phyloP scores from a whole-genome alignment of 441 rosid species.

The Eruca vesicaria region DNA sequence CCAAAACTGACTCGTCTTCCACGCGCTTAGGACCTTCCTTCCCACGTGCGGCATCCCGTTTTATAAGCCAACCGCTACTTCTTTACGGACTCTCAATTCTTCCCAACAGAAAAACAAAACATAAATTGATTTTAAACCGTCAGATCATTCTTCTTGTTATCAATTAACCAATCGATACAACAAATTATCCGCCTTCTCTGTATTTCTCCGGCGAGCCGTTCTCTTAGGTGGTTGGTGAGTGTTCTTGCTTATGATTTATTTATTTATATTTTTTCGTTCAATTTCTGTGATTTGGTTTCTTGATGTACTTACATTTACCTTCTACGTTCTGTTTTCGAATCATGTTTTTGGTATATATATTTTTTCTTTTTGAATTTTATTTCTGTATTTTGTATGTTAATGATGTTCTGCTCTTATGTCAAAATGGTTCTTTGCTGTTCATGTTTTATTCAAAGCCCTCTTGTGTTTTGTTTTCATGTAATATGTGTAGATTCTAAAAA shows the following conservation, averaged over 20 bases:
- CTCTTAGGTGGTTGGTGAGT: slow-evolving; percentile 30
- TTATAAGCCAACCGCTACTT: background rate
- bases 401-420: background rate
- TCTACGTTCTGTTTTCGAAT: background rate
- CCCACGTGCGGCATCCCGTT: slow-evolving; percentile 24
- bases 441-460: background rate
- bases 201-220: slow-evolving; percentile 32
- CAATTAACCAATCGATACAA: slow-evolving; percentile 23
- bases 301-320: slow-evolving; percentile 5
- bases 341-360: slow-evolving; percentile 10
- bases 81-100: background rate
- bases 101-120: background rate
- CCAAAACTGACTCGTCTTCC: slow-evolving; percentile 33
- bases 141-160: slow-evolving; percentile 21
- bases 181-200: slow-evolving; percentile 10
- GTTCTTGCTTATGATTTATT: slow-evolving; percentile 2
- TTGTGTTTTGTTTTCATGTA: slow-evolving; percentile 1
- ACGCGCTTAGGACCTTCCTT: slow-evolving; percentile 15
- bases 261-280: background rate
- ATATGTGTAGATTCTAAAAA: background rate
- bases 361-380: background rate
- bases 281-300: background rate
- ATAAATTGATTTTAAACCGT: slow-evolving; percentile 23
- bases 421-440: background rate
- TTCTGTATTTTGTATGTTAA: background rate